These are phyloP conservation scores for Coniochaeta hoffmannii DNA, from an alignment of 2,329 filamentous ascomycete genomes.

Conservation along the genomic window DNA sequence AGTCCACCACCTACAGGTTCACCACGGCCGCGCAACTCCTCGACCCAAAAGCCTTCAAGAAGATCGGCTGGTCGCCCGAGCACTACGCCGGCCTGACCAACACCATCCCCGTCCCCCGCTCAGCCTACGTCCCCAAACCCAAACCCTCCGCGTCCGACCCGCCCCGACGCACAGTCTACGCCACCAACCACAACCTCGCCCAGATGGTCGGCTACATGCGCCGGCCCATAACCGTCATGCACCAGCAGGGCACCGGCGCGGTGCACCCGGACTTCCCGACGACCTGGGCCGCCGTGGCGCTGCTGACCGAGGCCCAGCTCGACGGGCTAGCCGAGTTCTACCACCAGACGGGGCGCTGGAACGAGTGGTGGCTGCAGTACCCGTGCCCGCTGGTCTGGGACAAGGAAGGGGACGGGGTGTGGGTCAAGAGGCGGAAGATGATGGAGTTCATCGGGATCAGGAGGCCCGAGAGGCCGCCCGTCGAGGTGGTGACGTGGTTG, in stretches of 20 bases:
- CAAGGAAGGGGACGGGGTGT: constrained; percentile 37
- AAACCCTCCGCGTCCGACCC: not conserved
- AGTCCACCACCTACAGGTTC: not conserved
- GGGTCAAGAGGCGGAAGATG: constrained; percentile 66
- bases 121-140: not conserved
- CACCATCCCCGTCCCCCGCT: not conserved
- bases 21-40: not conserved
- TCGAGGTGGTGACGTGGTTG: not conserved
- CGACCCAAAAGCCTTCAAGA: not conserved
- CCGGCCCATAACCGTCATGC: constrained; percentile 58
- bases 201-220: constrained; percentile 58
- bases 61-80: not conserved
- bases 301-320: constrained; percentile 63
- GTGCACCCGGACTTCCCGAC: constrained; percentile 58
- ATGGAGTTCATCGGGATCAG: constrained; percentile 67
- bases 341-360: constrained; percentile 51
- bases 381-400: constrained; percentile 62
- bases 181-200: not conserved
- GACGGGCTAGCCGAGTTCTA: constrained; percentile 66
- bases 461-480: constrained; percentile 37
- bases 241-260: constrained; percentile 53
- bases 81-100: constrained; percentile 1
- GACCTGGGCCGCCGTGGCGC: constrained; percentile 64
- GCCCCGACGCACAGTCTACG: not conserved
- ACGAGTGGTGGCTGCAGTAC: constrained; percentile 47